Base-by-base conservation (phyloP, 2,329 filamentous ascomycete species). In the Aureobasidium leucospermi region DNA sequence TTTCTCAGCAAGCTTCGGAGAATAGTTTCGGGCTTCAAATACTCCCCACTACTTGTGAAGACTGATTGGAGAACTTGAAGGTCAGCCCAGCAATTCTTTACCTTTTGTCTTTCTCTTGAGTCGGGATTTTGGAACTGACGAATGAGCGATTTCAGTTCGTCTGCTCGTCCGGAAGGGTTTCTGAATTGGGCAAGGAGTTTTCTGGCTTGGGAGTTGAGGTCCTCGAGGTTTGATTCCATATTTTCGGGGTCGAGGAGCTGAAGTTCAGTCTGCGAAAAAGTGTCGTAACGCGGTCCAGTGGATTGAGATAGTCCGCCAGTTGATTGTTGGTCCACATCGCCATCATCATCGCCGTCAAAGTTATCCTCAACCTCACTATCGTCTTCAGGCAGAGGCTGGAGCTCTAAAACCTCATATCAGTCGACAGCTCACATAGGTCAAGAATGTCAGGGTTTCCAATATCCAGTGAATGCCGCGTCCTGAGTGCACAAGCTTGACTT, bases 221-320 rank as follows among this genome's bases (percentile, higher is more conserved):
- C 71, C 23, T 70, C 70, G 32, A 79, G 62, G 19, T 71, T 69
- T 49, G 73, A 73, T 5, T 77, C 53, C 47, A 80, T 76, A 39
- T 70, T 64, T 34, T 74, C 74, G 4, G 70, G 58, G 45, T 79
- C 74, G 9, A 79, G 66, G 10, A 72, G 68, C 28, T 72, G 69
- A 31, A 75, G 69, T 57, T 78, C 75, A 38, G 74, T 72, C 60
- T 72, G 71, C 6, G 76, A 77, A 59, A 76, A 75, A 2, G 76
- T 56, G 1, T 46, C 52, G 32, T 23, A 23, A 23, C 23, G 23
- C 23, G 23, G 23, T 23, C 23, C 23, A 23, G 23, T 23, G 23
- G 23, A 23, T 6, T 52, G 34, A 15, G 32, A 41, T 29, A 13
- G 19, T 39, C 15, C 48, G 11, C 15, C 38, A 13, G 10, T 6